Evolutionary conservation across 148 eudicot genomes (phyloP).

Genomic region (Dianthus caryophyllus): DNA sequence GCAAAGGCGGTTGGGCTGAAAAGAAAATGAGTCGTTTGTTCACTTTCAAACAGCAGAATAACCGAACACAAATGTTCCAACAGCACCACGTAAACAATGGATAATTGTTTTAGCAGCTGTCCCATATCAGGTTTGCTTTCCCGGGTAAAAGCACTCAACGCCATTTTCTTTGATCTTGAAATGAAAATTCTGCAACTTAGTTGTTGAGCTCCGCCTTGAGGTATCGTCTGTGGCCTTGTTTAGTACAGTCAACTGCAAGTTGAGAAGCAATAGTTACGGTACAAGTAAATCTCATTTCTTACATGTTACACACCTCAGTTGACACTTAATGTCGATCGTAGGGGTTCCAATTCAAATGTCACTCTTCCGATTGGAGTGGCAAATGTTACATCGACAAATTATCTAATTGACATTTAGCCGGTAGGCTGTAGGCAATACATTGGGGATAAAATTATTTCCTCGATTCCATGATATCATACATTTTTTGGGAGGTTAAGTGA

Average conservation of each 20-base stretch:
- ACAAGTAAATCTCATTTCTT: conserved; percentile 1
- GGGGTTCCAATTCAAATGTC: neutral
- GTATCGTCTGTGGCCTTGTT: conserved; percentile 39
- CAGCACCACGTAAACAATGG: neutral
- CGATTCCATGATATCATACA: too few relatives aligned
- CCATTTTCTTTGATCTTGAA: conserved; percentile 66
- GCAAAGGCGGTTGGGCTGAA: neutral
- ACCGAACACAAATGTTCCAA: neutral
- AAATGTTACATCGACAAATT: too few relatives aligned
- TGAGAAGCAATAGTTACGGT: neutral
- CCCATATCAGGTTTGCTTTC: conserved; percentile 46
- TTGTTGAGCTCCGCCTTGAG: conserved; percentile 26
- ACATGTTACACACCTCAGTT: neutral
- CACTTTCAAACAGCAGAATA: neutral
- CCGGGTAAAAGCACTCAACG: conserved; percentile 79
- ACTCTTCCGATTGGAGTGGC: neutral
- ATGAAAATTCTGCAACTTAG: conserved; percentile 54
- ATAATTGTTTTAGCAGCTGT: neutral
- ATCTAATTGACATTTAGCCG: neutral
- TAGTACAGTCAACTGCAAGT: conserved; percentile 64
- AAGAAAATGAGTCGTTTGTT: neutral
- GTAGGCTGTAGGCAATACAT: neutral
- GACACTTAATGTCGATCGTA: neutral
- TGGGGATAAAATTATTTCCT: too few relatives aligned
- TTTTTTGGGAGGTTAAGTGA: too few relatives aligned